These are phyloP conservation scores for Leishmania arabica DNA, from an alignment of 208 protist species.

Conservation along the genomic window DNA sequence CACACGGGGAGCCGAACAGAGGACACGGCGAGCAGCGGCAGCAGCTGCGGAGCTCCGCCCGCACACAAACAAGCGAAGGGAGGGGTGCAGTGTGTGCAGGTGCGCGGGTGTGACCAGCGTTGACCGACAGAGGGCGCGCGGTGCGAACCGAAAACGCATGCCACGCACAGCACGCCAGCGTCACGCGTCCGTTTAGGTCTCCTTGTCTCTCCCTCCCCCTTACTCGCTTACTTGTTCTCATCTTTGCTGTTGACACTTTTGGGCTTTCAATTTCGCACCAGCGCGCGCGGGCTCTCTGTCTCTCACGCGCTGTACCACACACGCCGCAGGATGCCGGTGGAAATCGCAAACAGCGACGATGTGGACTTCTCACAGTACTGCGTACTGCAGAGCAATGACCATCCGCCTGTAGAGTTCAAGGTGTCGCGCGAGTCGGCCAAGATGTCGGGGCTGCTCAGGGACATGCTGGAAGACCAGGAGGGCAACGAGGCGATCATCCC, in stretches of 20 bases:
- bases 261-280: background rate
- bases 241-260: background rate
- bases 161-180: background rate
- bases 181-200: background rate
- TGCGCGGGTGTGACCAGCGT: background rate
- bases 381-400: constrained; percentile 88
- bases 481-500: constrained; percentile 85
- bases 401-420: constrained; percentile 82
- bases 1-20: background rate
- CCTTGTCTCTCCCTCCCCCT: background rate
- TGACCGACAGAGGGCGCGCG: background rate
- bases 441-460: constrained; percentile 88
- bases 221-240: background rate
- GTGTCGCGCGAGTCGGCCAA: constrained; percentile 83
- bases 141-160: background rate
- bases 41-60: background rate
- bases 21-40: background rate
- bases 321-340: constrained; percentile 52
- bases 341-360: constrained; percentile 44
- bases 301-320: background rate
- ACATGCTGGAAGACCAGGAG: constrained; percentile 91
- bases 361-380: constrained; percentile 89
- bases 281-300: background rate
- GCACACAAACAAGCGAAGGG: background rate
- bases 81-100: background rate